Evolutionary conservation across 768 basidiomycete genomes (phyloP).

Genomic region (Leccinum sublutescens): DNA sequence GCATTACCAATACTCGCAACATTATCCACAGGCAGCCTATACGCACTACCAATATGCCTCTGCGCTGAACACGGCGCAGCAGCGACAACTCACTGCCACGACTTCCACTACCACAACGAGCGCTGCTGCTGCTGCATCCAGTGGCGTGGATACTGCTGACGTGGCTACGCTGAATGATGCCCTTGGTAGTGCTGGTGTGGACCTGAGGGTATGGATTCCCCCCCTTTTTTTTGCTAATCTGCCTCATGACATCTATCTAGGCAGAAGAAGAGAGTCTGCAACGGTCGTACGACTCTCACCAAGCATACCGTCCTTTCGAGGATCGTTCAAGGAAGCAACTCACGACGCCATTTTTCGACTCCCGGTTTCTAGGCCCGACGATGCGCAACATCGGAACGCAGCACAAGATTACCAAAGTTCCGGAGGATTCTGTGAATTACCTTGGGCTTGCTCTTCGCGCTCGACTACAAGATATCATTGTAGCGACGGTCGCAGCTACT

Average conservation of each 20-base stretch:
- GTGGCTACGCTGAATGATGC: constrained; percentile 82
- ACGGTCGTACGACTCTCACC: constrained; percentile 59
- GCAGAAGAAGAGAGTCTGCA: constrained; percentile 86
- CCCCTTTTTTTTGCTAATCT: background rate
- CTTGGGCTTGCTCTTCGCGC: constrained; percentile 75
- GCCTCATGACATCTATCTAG: constrained; percentile 37
- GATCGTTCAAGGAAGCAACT: constrained; percentile 82
- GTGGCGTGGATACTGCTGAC: constrained; percentile 60
- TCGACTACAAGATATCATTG: constrained; percentile 68
- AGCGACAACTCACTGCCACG: constrained; percentile 24
- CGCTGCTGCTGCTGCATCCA: constrained; percentile 25
- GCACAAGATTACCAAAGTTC: constrained; percentile 65
- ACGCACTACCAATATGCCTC: constrained; percentile 45
- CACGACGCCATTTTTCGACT: constrained; percentile 64
- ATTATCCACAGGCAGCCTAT: constrained; percentile 37
- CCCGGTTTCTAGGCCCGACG: constrained; percentile 57
- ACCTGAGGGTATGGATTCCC: constrained; percentile 58
- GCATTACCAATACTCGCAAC: constrained; percentile 43
- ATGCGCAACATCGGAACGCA: constrained; percentile 67
- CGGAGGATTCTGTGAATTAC: constrained; percentile 75
- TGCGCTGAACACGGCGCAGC: constrained; percentile 25
- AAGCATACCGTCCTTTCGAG: constrained; percentile 63
- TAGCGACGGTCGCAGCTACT: constrained; percentile 64
- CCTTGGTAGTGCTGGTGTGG: constrained; percentile 82
- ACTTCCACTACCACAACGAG: constrained; percentile 17